Conservation (phyloP, 352 stramenopile species). For the Globisporangium radiosum region DNA sequence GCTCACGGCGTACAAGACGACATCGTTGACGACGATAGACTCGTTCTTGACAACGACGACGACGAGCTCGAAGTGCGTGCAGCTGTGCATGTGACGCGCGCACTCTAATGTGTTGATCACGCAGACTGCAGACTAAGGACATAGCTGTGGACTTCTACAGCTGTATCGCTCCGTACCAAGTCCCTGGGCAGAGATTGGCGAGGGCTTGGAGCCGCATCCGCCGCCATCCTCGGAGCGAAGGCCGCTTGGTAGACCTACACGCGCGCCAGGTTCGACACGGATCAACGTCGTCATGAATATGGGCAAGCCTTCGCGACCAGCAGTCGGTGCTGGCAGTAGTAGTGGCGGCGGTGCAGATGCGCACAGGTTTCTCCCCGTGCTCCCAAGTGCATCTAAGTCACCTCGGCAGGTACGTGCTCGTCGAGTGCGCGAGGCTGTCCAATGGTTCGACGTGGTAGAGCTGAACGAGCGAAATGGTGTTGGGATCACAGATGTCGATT, state of each 20-base stretch:
- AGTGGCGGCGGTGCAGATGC: background rate
- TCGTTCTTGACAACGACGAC: conserved; percentile 4
- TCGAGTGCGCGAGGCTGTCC: no score
- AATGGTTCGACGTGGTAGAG: no score
- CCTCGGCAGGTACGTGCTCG: background rate
- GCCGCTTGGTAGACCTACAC: background rate
- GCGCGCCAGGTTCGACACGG: background rate
- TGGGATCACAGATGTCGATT: background rate
- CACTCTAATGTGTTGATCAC: no score
- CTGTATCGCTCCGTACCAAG: conserved; percentile 8
- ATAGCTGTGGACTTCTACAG: background rate
- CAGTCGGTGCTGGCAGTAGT: background rate
- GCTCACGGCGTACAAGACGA: background rate
- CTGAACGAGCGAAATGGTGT: no score
- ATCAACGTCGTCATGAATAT: conserved; percentile 1
- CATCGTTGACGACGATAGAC: background rate
- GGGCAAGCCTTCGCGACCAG: background rate
- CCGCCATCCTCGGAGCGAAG: background rate
- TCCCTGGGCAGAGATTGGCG: conserved; percentile 7
- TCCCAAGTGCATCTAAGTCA: background rate
- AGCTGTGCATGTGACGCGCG: background rate
- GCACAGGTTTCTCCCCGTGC: conserved; percentile 7
- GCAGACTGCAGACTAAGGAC: no score
- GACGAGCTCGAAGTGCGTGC: conserved; percentile 7
- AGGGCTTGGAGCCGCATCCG: conserved; percentile 3